phyloP scores from a whole-genome alignment of 176 grass and related monocot species.

The Bromus sterilis region DNA sequence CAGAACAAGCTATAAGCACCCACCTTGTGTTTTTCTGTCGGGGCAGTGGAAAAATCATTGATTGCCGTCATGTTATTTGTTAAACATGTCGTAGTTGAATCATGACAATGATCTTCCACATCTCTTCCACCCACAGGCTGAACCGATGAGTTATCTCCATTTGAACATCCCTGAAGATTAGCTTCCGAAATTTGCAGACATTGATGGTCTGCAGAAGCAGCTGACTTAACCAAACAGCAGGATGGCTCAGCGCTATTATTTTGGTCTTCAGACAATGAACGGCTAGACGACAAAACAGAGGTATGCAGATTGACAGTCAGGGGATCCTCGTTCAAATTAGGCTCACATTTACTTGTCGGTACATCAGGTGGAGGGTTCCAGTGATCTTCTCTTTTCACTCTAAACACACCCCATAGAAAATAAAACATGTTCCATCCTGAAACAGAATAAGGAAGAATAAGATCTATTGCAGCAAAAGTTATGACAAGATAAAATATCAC shows the following conservation, averaged over 20 bases:
- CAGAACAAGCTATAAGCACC: neutral
- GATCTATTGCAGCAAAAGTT: neutral
- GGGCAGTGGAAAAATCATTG: neutral
- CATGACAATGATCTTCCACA: conserved; percentile 8
- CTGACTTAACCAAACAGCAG: conserved; percentile 6
- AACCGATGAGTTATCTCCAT: conserved; percentile 14
- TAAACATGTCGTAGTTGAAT: conserved; percentile 28
- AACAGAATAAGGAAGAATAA: conserved; percentile 22
- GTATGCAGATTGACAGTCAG: neutral
- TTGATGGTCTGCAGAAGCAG: neutral
- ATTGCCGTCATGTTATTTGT: neutral
- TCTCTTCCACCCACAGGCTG: conserved; percentile 15
- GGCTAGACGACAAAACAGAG: conserved; percentile 17
- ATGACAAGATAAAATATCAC: conserved; percentile 22
- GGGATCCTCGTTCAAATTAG: conserved; percentile 24
- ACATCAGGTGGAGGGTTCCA: conserved; percentile 26
- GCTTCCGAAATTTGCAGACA: conserved; percentile 14
- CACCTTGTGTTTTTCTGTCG: conserved; percentile 18
- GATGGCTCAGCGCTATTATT: conserved; percentile 11
- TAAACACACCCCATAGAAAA: conserved; percentile 93
- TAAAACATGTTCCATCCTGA: conserved; percentile 96
- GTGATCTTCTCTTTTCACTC: conserved; percentile 33
- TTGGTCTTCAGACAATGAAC: conserved; percentile 7
- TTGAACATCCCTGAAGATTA: conserved; percentile 18
- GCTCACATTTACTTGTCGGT: neutral